Evolutionary conservation across 345 rosid genomes (phyloP), one percentile per base, ranked within the genome.

Genomic region (Hibiscus mutabilis): DNA sequence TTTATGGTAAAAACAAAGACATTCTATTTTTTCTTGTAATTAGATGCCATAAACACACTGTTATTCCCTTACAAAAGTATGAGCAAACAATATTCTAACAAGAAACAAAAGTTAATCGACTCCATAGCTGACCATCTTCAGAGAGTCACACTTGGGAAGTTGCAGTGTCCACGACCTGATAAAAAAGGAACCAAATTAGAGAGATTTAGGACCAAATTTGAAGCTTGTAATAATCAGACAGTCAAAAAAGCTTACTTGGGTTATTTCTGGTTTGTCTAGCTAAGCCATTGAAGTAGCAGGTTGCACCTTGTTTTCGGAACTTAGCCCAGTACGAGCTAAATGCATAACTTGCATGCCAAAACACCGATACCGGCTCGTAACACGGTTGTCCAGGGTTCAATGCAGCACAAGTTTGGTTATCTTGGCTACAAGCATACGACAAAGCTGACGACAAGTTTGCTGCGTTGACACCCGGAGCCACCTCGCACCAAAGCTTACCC

Each of bases 321-420:
- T 76, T 73, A 12, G 93, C 81, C 96, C 93, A 88, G 37, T 86
- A 86, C 0, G 96, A 84, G 80, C 93, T 92, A 68, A 92, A 92
- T 0, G 97, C 97, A 33, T 82, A 92, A 73, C 86, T 89, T 3
- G 96, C 89, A 12, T 87, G 93, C 92, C 82, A 79, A 58, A 51
- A 25, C 13, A 82, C 52, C 0, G 87, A 83, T 0, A 88, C 52
- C 0, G 93, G 97, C 35, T 85, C 82, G 4, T 85, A 85, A 57
- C 96, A 92, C 68, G 79, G 86, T 51, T 62, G 77, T 6, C 92
- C 93, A 0, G 92, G 86, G 22, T 66, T 74, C 68, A 92, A 70
- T 5, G 86, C 79, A 2, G 81, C 84, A 42, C 97, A 89, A 3
- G 84, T 88, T 14, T 73, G 78, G 24, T 82, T 84, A 7, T 83